A percentile compares a stretch with the other conserved stretches of the same genome.
These are phyloP conservation scores for Tinospora cordifolia DNA, from an alignment of 164 flowering plant genomes.

Conservation along the genomic window DNA sequence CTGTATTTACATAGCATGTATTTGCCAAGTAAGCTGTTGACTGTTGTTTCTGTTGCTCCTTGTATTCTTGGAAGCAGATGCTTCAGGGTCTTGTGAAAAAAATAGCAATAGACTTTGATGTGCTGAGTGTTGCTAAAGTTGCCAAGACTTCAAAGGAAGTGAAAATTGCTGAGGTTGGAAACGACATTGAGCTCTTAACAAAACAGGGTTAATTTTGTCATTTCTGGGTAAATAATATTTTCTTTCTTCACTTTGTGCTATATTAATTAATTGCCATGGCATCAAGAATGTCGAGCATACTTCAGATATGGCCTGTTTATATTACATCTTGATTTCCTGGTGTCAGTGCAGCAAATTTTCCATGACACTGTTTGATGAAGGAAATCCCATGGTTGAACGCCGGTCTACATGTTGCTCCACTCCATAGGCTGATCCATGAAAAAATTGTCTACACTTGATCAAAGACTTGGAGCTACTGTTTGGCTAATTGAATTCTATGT, in stretches of 20 bases:
- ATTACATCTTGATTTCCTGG: neutral
- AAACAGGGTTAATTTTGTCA: constrained; percentile 12
- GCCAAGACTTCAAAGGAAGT: constrained; percentile 74
- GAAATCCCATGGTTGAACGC: neutral
- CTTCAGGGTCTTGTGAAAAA: constrained; percentile 67
- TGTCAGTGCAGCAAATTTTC: neutral
- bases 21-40: neutral
- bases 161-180: constrained; percentile 77
- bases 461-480: neutral
- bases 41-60: neutral
- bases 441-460: neutral
- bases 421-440: neutral
- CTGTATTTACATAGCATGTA: neutral
- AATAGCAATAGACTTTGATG: constrained; percentile 82
- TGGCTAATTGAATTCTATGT: neutral
- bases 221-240: constrained; percentile 1
- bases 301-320: neutral
- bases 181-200: constrained; percentile 58
- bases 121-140: constrained; percentile 53
- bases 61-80: constrained; percentile 47
- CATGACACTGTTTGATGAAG: neutral
- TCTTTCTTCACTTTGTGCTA: neutral
- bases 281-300: neutral
- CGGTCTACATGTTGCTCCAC: neutral
- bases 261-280: neutral